A percentile compares a stretch with the other conserved stretches of the same genome.
phyloP scores from a whole-genome alignment of 495 filamentous ascomycete species.

The Aspergillus cavernicola region DNA sequence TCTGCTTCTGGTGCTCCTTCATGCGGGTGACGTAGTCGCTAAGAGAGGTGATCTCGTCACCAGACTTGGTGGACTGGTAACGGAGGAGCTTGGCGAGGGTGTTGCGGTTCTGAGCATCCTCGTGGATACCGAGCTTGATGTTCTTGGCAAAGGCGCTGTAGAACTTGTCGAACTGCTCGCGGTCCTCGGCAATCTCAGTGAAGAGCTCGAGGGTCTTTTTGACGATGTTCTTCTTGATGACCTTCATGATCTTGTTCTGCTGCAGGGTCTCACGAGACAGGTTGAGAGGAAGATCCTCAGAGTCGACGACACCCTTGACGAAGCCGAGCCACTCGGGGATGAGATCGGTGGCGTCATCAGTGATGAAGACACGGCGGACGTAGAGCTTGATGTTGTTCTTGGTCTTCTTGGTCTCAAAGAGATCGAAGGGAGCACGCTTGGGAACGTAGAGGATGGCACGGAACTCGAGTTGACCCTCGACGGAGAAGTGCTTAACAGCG shows the following conservation, averaged over 20 bases:
- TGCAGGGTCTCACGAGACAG: constrained; percentile 99
- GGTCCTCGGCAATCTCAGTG: constrained; percentile 96
- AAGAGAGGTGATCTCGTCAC: constrained; percentile 91
- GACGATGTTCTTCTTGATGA: constrained; percentile 99
- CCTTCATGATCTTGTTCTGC: constrained; percentile 99
- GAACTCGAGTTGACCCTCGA: constrained; percentile 99
- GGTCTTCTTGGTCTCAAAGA: constrained; percentile 99
- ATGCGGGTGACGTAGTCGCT: constrained; percentile 97
- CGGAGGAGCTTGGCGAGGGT: constrained; percentile 95
- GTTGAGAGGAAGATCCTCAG: constrained; percentile 98
- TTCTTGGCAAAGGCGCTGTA: constrained; percentile 99
- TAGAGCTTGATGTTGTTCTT: constrained; percentile 99
- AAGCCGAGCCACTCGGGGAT: constrained; percentile 99
- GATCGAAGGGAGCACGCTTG: constrained; percentile 98
- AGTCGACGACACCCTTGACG: constrained; percentile 99
- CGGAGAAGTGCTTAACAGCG: constrained; percentile 99
- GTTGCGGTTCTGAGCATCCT: constrained; percentile 96
- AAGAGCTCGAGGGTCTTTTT: constrained; percentile 99
- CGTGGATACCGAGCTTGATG: constrained; percentile 99
- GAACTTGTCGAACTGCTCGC: constrained; percentile 99
- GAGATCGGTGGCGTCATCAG: constrained; percentile 97
- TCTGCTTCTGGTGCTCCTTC: constrained; percentile 99
- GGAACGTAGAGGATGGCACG: constrained; percentile 98
- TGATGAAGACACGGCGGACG: constrained; percentile 99
- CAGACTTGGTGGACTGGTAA: constrained; percentile 98